phyloP scores from a whole-genome alignment of 257 asterid genomes.

The Nicotiana attenuata region DNA sequence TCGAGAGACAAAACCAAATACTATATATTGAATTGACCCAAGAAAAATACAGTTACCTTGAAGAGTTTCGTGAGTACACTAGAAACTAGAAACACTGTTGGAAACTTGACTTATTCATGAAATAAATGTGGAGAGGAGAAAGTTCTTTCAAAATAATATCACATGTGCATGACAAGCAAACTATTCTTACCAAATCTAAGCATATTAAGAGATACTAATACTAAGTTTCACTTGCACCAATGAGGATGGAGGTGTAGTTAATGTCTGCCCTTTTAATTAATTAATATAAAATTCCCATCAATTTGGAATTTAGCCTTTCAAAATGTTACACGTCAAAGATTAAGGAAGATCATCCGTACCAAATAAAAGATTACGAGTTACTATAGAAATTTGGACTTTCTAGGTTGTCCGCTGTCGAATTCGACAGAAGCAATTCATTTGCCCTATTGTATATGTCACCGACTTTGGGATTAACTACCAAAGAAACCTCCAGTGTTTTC shows the following conservation, averaged over 20 bases:
- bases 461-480: not conserved
- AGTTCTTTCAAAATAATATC: not conserved
- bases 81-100: conserved; percentile 4
- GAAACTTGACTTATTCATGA: not conserved
- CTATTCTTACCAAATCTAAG: too few species aligned
- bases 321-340: not conserved
- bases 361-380: not conserved
- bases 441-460: not conserved
- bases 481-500: conserved; percentile 12
- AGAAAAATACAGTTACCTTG: not conserved
- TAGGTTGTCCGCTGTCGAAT: not conserved
- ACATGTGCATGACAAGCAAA: not conserved
- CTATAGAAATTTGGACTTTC: not conserved
- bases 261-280: not conserved
- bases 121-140: not conserved
- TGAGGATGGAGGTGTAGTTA: not conserved
- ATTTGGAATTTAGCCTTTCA: not conserved
- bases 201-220: too few species aligned
- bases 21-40: not conserved
- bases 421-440: not conserved
- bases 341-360: not conserved
- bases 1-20: not conserved
- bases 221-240: not conserved
- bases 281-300: not conserved
- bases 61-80: not conserved